Evolutionary conservation across 2,329 filamentous ascomycete genomes (phyloP).

Genomic region (Neopestalotiopsis rosae): DNA sequence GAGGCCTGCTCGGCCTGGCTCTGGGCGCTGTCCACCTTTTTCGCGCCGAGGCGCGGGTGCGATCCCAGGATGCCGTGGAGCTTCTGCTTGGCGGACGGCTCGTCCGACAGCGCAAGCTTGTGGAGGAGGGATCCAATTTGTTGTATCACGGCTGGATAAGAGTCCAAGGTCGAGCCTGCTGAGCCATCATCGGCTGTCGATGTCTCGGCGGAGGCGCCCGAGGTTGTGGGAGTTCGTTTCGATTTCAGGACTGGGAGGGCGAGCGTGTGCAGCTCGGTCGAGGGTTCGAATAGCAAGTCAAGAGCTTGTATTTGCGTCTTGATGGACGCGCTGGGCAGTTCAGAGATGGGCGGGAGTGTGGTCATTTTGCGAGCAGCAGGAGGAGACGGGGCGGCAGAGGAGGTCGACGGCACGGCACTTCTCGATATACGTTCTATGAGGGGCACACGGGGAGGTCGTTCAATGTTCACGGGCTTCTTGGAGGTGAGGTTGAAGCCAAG

Average conservation of each 20-base stretch:
- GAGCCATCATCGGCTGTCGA: conserved; percentile 74
- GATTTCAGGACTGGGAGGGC: conserved; percentile 69
- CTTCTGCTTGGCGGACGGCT: conserved; percentile 52
- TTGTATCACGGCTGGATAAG: conserved; percentile 73
- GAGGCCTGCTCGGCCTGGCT: conserved; percentile 84
- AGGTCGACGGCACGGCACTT: conserved; percentile 5
- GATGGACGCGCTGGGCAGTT: conserved; percentile 61
- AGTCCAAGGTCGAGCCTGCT: conserved; percentile 60
- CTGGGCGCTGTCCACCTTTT: conserved; percentile 81
- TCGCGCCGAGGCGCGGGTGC: conserved; percentile 83
- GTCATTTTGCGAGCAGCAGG: conserved; percentile 18
- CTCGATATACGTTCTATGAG: conserved; percentile 18
- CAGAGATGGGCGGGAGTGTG: conserved; percentile 61
- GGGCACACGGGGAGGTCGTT: conserved; percentile 18
- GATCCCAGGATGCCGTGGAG: conserved; percentile 78
- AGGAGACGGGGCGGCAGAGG: conserved; percentile 9
- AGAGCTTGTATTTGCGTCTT: conserved; percentile 63
- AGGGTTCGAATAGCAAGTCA: conserved; percentile 86
- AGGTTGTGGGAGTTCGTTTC: conserved; percentile 57
- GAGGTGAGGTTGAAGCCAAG: conserved; percentile 20
- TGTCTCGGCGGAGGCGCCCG: conserved; percentile 82
- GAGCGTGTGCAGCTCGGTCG: conserved; percentile 73
- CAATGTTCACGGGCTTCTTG: conserved; percentile 18
- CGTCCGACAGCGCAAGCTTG: conserved; percentile 57
- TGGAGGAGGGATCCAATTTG: conserved; percentile 68